Evolutionary conservation across 2,329 filamentous ascomycete genomes (phyloP), one percentile per base, ranked within the genome.

Genomic region (Aspergillus ibericus): DNA sequence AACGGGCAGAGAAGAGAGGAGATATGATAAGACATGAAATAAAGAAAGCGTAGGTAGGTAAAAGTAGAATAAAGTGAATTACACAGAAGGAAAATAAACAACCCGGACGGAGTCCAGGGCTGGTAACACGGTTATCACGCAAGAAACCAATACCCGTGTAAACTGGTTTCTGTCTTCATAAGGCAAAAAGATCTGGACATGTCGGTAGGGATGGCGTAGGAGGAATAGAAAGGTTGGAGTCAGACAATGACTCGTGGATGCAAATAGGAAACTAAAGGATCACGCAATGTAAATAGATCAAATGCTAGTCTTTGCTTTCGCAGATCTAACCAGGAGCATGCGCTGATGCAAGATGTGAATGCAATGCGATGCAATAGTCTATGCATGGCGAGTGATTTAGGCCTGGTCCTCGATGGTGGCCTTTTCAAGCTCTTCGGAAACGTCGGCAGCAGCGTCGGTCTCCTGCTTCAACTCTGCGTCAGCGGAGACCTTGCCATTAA

Each of bases 371-470:
- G 55, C 58, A 59, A 55, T 51, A 56, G 47, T 63, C 60, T 60
- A 63, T 63, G 47, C 44, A 20, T 35, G 32, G 51, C 8, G 50
- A 22, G 5, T 20, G 18, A 18, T 59, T 55, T 70, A 77, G 56
- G 71, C 76, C 64, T 76, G 76, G 64, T 87, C 85, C 72, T 88
- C 86, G 40, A 89, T 73, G 53, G 80, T 81, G 50, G 85, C 81
- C 66, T 84, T 82, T 75, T 87, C 79, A 58, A 89, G 76, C 63
- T 88, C 85, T 56, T 84, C 82, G 18, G 81, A 75, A 25, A 80
- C 85, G 68, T 88, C 86, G 3, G 79, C 79, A 20, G 76, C 81
- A n/a, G 80, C 84, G 59, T 85, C 83, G 68, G 85, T 81, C 74
- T 86, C 83, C 68, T 86, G 81, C 55, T 77, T 72, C 35, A 79